Conservation (phyloP, 257 asterid genomes). For the Agastache rugosa region DNA sequence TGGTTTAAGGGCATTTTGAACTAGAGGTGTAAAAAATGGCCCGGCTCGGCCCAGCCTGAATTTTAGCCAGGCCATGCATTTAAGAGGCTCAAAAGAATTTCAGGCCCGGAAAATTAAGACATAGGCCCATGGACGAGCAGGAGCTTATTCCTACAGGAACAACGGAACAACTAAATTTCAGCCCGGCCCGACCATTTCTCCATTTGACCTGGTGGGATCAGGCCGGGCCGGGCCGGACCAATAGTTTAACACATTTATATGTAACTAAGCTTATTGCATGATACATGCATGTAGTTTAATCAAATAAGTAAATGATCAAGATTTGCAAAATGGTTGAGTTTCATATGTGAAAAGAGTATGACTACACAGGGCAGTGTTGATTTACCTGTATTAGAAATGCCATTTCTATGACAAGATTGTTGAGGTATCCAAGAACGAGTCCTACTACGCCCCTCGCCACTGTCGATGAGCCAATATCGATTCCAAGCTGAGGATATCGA, state of each 20-base stretch:
- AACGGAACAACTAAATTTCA: too few species aligned
- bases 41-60: too few species aligned
- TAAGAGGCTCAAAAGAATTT: too few species aligned
- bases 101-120: too few species aligned
- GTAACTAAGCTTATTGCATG: background rate
- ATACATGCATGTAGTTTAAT: background rate
- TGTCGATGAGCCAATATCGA: slow-evolving; percentile 86
- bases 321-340: background rate
- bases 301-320: slow-evolving; percentile 1
- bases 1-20: background rate
- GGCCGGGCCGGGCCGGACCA: too few species aligned
- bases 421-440: slow-evolving; percentile 91
- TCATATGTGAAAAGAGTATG: background rate
- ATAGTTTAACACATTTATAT: too few species aligned
- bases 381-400: slow-evolving; percentile 92
- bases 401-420: slow-evolving; percentile 87
- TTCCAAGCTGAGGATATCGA: slow-evolving; percentile 60
- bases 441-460: slow-evolving; percentile 88
- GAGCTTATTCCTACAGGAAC: too few species aligned
- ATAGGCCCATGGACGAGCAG: too few species aligned
- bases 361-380: background rate
- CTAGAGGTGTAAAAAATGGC: background rate
- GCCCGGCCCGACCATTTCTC: too few species aligned
- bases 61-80: too few species aligned
- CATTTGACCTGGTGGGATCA: too few species aligned